A percentile compares a stretch with the other conserved stretches of the same genome.
Evolutionary conservation across 1,284 basidiomycete genomes (phyloP).

Genomic region (Mycosarcoma mackinlayi): DNA sequence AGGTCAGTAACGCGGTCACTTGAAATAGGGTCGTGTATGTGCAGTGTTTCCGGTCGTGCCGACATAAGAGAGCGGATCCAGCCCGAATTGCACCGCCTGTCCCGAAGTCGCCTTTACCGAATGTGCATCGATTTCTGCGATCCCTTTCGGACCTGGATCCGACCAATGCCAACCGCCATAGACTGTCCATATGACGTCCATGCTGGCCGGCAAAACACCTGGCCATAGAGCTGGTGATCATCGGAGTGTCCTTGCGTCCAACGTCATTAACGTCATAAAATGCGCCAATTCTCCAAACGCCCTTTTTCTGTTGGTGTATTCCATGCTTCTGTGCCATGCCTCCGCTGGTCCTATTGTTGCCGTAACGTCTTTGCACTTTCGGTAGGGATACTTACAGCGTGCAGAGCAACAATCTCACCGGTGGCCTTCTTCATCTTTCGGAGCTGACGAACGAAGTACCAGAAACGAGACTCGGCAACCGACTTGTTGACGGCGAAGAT

Average conservation of each 20-base stretch:
- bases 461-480: constrained; percentile 98
- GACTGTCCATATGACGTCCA: too few relatives aligned
- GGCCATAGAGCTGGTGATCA: too few relatives aligned
- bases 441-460: constrained; percentile 91
- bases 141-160: too few relatives aligned
- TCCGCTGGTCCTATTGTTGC: background rate
- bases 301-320: background rate
- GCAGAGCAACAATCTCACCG: constrained; percentile 98
- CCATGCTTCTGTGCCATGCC: too few relatives aligned
- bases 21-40: background rate
- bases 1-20: constrained; percentile 27
- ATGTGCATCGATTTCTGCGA: too few relatives aligned
- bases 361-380: too few relatives aligned
- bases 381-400: constrained; percentile 77
- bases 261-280: too few relatives aligned
- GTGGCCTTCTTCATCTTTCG: constrained; percentile 99
- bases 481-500: constrained; percentile 98
- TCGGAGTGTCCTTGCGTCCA: too few relatives aligned
- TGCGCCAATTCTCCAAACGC: too few relatives aligned
- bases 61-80: background rate
- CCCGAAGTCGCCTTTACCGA: background rate
- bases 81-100: too few relatives aligned
- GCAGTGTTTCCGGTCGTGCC: background rate
- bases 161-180: too few relatives aligned
- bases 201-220: too few relatives aligned